A percentile compares a stretch with the other conserved stretches of the same genome.
These are phyloP conservation scores for apple (Malus domestica) DNA, from an alignment of 306 rosid genomes.

Conservation along the genomic window ASM211411v1 NC_041805.1:8279501-8280000, in stretches of 20 bases:
- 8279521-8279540: too few species aligned
- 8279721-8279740: neutral
- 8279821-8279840: constrained; percentile 26
- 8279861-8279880: constrained; percentile 16
- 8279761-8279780: constrained; percentile 4
- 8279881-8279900: constrained; percentile 22
- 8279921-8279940: constrained; percentile 22
- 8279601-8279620: too few species aligned
- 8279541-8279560: neutral
- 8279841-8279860: neutral
- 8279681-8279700: neutral
- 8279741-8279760: constrained; percentile 3
- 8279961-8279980: constrained; percentile 3
- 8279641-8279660: neutral
- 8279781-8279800: neutral
- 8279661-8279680: neutral
- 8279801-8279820: constrained; percentile 2
- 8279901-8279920: constrained; percentile 24
- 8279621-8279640: too few species aligned
- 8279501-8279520: too few species aligned
- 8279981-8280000: constrained; percentile 8
- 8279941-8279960: constrained; percentile 24
- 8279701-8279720: neutral
- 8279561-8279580: too few species aligned
- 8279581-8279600: too few species aligned